Conservation (phyloP, 2,329 filamentous ascomycete genomes). For the Stachybotrys elegans region DNA sequence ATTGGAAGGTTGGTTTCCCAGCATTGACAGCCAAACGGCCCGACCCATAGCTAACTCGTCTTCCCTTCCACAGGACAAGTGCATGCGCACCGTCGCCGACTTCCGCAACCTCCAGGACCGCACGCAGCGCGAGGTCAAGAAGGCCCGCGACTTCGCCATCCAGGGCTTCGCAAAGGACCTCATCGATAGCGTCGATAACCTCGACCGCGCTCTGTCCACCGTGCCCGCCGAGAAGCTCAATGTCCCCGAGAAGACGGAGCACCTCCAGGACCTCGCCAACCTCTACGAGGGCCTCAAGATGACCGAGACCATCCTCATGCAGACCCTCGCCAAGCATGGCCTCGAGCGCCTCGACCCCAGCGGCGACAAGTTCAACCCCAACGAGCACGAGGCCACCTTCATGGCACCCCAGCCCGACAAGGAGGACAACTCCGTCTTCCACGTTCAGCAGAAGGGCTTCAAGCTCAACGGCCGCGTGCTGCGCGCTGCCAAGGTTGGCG, state of each 20-base stretch:
- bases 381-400: conserved; percentile 94
- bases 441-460: conserved; percentile 94
- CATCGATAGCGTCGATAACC: conserved; percentile 92
- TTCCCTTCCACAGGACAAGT: conserved; percentile 67
- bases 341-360: conserved; percentile 82
- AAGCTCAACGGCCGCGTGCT: conserved; percentile 85
- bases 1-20: conserved; percentile 69
- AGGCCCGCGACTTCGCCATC: conserved; percentile 87
- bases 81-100: conserved; percentile 88
- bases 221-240: conserved; percentile 72
- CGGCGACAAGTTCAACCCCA: conserved; percentile 89
- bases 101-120: conserved; percentile 98
- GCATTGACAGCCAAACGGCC: not conserved
- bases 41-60: conserved; percentile 7
- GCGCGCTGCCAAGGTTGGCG: conserved; percentile 90
- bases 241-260: conserved; percentile 41
- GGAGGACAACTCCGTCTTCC: conserved; percentile 86
- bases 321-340: conserved; percentile 88
- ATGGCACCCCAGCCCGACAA: conserved; percentile 83
- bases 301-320: conserved; percentile 85
- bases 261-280: conserved; percentile 67
- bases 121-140: conserved; percentile 82
- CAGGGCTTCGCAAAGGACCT: conserved; percentile 94
- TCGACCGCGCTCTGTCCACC: conserved; percentile 82
- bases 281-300: conserved; percentile 90